phyloP scores from a whole-genome alignment of 2,329 filamentous ascomycete genomes.

The Zymoseptoria passerinii region DNA sequence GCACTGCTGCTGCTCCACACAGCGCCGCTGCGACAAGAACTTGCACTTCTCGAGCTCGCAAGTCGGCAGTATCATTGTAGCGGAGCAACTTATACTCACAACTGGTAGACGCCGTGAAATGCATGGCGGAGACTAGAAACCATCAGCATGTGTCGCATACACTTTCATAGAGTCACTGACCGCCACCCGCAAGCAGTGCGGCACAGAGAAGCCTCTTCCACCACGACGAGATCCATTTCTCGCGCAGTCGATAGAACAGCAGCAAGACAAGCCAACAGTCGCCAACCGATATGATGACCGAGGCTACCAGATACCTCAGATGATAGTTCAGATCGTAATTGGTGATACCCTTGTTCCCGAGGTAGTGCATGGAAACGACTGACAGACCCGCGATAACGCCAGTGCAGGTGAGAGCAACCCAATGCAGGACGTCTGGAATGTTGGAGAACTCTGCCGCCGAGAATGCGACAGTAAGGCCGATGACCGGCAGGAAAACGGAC shows the following conservation, averaged over 20 bases:
- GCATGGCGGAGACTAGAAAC: slow-evolving; percentile 46
- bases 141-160: not conserved
- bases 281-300: slow-evolving; percentile 62
- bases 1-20: slow-evolving; percentile 32
- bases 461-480: slow-evolving; percentile 66
- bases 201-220: slow-evolving; percentile 65
- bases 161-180: slow-evolving; percentile 33
- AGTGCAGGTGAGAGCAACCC: slow-evolving; percentile 42
- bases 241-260: slow-evolving; percentile 69
- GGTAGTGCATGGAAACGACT: slow-evolving; percentile 79
- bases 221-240: slow-evolving; percentile 69
- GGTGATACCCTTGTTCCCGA: slow-evolving; percentile 72
- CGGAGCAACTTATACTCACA: slow-evolving; percentile 56
- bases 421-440: slow-evolving; percentile 24
- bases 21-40: slow-evolving; percentile 66
- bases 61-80: slow-evolving; percentile 33
- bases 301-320: slow-evolving; percentile 53
- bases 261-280: slow-evolving; percentile 63
- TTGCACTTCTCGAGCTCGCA: slow-evolving; percentile 52
- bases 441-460: slow-evolving; percentile 49
- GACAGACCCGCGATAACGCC: slow-evolving; percentile 64
- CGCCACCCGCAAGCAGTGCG: slow-evolving; percentile 60
- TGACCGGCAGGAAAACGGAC: slow-evolving; percentile 71
- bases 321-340: slow-evolving; percentile 64
- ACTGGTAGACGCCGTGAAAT: slow-evolving; percentile 69